Percentiles rank a stretch among this genome's conserved stretches.
These are phyloP conservation scores for Macrophomina phaseolina DNA, from an alignment of 2,329 filamentous ascomycete species.

Conservation along the genomic window DNA sequence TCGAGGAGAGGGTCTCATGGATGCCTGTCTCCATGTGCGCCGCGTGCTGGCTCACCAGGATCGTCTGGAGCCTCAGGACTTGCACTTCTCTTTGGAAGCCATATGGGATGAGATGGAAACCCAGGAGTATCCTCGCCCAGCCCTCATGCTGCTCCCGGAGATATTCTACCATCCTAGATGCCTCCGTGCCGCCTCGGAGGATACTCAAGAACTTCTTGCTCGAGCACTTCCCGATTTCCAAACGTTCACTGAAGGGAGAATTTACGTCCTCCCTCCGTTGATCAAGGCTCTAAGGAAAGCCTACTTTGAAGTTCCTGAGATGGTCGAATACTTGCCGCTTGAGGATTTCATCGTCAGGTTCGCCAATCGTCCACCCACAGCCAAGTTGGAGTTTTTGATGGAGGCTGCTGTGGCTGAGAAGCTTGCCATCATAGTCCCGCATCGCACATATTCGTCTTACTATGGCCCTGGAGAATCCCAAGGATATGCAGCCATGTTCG, in stretches of 20 bases:
- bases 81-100: conserved; percentile 38
- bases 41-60: conserved; percentile 30
- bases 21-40: conserved; percentile 36
- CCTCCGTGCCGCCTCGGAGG: conserved; percentile 31
- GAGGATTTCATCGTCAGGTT: conserved; percentile 48
- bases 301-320: conserved; percentile 35
- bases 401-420: conserved; percentile 49
- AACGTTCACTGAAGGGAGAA: conserved; percentile 40
- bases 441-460: conserved; percentile 48
- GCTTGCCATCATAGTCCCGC: conserved; percentile 38
- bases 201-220: conserved; percentile 31
- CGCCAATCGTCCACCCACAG: conserved; percentile 47
- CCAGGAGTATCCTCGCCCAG: conserved; percentile 52
- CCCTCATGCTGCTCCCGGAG: conserved; percentile 44
- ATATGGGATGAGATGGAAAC: conserved; percentile 57
- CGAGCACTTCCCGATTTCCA: conserved; percentile 38
- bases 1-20: conserved; percentile 37
- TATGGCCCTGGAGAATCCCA: conserved; percentile 51
- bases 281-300: conserved; percentile 40
- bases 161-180: conserved; percentile 45
- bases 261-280: conserved; percentile 42
- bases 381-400: conserved; percentile 52
- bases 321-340: conserved; percentile 42
- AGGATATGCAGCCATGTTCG: conserved; percentile 53
- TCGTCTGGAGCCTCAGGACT: conserved; percentile 28